phyloP scores from a whole-genome alignment of 2,329 filamentous ascomycete genomes.

The Parasarocladium wereldwijsianum region DNA sequence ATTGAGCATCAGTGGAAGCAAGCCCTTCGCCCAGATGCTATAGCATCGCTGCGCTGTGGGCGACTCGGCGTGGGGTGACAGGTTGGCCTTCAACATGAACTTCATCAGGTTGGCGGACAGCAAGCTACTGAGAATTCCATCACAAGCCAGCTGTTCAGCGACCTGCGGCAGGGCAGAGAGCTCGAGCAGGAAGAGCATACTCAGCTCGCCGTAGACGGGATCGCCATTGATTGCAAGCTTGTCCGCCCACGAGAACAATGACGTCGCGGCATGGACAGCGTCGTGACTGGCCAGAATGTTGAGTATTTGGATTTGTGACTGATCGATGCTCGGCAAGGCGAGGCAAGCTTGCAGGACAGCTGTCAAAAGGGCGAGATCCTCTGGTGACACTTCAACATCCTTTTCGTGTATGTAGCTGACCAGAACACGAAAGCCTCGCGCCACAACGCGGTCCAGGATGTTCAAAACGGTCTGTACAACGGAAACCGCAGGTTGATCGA shows the following conservation, averaged over 20 bases:
- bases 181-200: slow-evolving; percentile 74
- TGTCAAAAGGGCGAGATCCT: slow-evolving; percentile 76
- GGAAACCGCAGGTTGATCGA: slow-evolving; percentile 23
- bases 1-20: slow-evolving; percentile 81
- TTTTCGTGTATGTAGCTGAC: slow-evolving; percentile 72
- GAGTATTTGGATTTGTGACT: slow-evolving; percentile 56
- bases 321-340: slow-evolving; percentile 59
- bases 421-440: slow-evolving; percentile 66
- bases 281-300: slow-evolving; percentile 57
- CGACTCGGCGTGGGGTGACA: slow-evolving; percentile 66
- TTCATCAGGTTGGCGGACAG: slow-evolving; percentile 66
- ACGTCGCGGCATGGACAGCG: slow-evolving; percentile 66
- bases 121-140: slow-evolving; percentile 68
- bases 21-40: slow-evolving; percentile 75
- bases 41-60: slow-evolving; percentile 60
- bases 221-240: slow-evolving; percentile 63
- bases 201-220: slow-evolving; percentile 87
- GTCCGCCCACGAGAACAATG: slow-evolving; percentile 89
- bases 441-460: slow-evolving; percentile 65
- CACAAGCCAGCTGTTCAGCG: slow-evolving; percentile 80
- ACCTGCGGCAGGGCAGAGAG: slow-evolving; percentile 68
- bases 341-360: slow-evolving; percentile 78
- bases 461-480: slow-evolving; percentile 56
- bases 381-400: slow-evolving; percentile 38
- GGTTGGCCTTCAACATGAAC: slow-evolving; percentile 55